A percentile compares a stretch with the other conserved stretches of the same genome.
These are phyloP conservation scores for Dovyalis caffra DNA, from an alignment of 345 rosid genomes.

Conservation along the genomic window DNA sequence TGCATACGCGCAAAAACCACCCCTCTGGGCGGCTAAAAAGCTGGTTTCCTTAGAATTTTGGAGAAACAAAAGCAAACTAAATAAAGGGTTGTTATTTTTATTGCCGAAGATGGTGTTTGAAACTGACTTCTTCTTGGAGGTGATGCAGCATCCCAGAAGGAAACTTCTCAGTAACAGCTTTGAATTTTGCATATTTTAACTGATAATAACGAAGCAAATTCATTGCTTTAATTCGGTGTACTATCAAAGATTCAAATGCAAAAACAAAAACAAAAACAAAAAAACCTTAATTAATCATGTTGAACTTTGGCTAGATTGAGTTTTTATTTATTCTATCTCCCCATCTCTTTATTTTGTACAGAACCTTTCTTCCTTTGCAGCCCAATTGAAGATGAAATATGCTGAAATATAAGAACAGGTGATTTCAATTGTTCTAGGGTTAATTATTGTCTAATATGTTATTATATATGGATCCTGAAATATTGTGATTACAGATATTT, in stretches of 20 bases:
- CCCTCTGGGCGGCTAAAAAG: constrained; percentile 22
- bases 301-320: background rate
- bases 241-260: constrained; percentile 1
- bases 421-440: too few relatives aligned
- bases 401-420: too few relatives aligned
- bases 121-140: constrained; percentile 14
- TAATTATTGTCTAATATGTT: too few relatives aligned
- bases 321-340: too few relatives aligned
- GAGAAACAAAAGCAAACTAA: constrained; percentile 25
- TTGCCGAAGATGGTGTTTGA: constrained; percentile 7
- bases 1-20: constrained; percentile 50
- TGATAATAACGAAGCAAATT: background rate
- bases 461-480: too few relatives aligned
- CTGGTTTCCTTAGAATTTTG: constrained; percentile 15
- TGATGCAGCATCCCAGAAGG: constrained; percentile 38
- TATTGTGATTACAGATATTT: too few relatives aligned
- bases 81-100: constrained; percentile 13
- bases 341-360: too few relatives aligned
- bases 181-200: background rate
- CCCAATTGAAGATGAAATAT: too few relatives aligned
- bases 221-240: background rate
- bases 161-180: constrained; percentile 33
- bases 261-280: too few relatives aligned
- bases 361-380: too few relatives aligned
- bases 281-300: too few relatives aligned